Percentiles rank a stretch among this genome's conserved stretches.
Evolutionary conservation across 2,329 filamentous ascomycete species (phyloP).

Genomic region (Ophiocordyceps camponoti-saundersi): DNA sequence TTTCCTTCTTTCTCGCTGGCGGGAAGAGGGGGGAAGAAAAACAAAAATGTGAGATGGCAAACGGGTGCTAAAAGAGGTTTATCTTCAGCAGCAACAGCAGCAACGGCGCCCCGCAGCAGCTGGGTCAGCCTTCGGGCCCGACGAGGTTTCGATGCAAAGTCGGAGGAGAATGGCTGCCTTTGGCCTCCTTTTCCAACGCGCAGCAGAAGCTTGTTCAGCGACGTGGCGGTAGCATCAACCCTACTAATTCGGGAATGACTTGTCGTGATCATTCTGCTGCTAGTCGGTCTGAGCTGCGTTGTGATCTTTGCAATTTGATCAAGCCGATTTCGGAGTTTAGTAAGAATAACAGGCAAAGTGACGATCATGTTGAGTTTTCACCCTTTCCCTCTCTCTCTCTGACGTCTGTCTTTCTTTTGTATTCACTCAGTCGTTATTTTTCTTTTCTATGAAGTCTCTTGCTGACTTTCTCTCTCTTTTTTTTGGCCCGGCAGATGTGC

Average conservation of each 20-base stretch:
- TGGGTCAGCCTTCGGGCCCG: no score
- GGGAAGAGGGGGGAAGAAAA: no score
- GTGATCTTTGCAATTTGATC: conserved; percentile 13
- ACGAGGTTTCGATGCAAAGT: conserved; percentile 16
- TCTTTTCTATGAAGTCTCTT: no score
- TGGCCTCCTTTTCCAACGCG: conserved; percentile 13
- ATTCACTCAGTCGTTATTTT: no score
- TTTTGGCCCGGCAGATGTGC: conserved; percentile 16
- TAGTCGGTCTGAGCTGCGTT: conserved; percentile 10
- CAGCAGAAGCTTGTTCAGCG: conserved; percentile 12
- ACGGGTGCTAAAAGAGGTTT: no score
- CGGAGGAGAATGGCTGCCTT: conserved; percentile 18
- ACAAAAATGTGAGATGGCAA: no score
- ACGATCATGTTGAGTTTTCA: conserved; percentile 6
- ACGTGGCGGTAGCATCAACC: conserved; percentile 5
- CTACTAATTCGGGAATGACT: conserved; percentile 17
- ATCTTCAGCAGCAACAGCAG: no score
- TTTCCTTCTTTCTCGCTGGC: no score
- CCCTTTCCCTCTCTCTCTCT: conserved; percentile 1
- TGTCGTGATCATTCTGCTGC: conserved; percentile 16
- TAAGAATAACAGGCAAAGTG: conserved; percentile 10
- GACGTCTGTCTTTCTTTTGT: no score
- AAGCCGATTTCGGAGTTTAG: conserved; percentile 14
- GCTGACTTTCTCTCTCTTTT: no score
- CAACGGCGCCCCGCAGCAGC: no score